Evolutionary conservation across 208 protist genomes (phyloP).

Genomic region (Acanthamoeba polyphaga): DNA sequence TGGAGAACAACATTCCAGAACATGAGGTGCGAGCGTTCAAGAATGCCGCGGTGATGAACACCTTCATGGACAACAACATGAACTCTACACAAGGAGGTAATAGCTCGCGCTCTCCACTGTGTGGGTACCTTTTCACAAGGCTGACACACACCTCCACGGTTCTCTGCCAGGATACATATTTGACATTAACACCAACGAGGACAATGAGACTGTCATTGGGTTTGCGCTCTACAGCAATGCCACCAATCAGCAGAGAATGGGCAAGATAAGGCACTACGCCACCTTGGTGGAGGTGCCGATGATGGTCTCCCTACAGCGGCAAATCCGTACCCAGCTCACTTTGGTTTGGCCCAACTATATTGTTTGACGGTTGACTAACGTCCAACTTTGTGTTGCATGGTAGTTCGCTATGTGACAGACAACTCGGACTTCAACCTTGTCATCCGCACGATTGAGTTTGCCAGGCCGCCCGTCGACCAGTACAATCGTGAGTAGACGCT

Average conservation of each 20-base stretch:
- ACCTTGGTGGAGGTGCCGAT: slow-evolving; percentile 63
- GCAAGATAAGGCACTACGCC: slow-evolving; percentile 22
- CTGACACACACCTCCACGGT: not conserved
- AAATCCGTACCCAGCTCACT: slow-evolving; percentile 8
- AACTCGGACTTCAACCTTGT: slow-evolving; percentile 20
- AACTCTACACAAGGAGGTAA: slow-evolving; percentile 74
- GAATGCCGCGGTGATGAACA: not conserved
- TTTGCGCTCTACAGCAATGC: slow-evolving; percentile 33
- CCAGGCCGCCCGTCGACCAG: slow-evolving; percentile 40
- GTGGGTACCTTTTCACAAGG: no score
- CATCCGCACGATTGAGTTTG: slow-evolving; percentile 57
- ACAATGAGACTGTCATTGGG: not conserved
- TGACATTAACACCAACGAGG: not conserved
- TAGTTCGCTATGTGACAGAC: slow-evolving; percentile 36
- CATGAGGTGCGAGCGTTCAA: slow-evolving; percentile 48
- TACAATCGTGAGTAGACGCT: slow-evolving; percentile 35
- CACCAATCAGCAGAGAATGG: slow-evolving; percentile 17
- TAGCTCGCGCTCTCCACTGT: not conserved
- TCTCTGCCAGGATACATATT: slow-evolving; percentile 51
- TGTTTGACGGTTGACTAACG: no score
- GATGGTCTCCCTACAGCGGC: slow-evolving; percentile 45
- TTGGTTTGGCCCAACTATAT: no score
- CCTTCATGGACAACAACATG: slow-evolving; percentile 50
- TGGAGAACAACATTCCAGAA: slow-evolving; percentile 41
- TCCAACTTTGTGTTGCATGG: not conserved